phyloP scores from a whole-genome alignment of 2,329 filamentous ascomycete genomes.

The Pseudopyricularia javanii region DNA sequence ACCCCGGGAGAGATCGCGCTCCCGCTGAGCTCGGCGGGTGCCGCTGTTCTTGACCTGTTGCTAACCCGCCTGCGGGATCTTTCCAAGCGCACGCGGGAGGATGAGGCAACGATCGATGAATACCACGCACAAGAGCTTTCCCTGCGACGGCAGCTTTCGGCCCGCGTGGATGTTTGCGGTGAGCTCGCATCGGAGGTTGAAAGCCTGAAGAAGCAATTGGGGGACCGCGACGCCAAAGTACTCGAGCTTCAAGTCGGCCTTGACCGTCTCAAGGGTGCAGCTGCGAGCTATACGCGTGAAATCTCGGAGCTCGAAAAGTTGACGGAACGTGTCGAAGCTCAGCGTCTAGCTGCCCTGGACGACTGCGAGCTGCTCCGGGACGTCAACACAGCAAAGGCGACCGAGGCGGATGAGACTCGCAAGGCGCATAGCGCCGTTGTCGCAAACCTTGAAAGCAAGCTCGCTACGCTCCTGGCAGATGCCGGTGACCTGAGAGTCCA shows the following conservation, averaged over 20 bases:
- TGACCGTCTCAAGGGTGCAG: slow-evolving; percentile 35
- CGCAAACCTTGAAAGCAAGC: slow-evolving; percentile 29
- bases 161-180: slow-evolving; percentile 39
- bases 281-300: slow-evolving; percentile 40
- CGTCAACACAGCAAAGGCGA: not conserved
- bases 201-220: slow-evolving; percentile 11
- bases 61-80: slow-evolving; percentile 37
- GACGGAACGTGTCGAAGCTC: slow-evolving; percentile 32
- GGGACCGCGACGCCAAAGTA: slow-evolving; percentile 24
- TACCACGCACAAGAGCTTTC: slow-evolving; percentile 44
- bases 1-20: slow-evolving; percentile 44
- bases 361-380: slow-evolving; percentile 24
- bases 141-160: slow-evolving; percentile 42
- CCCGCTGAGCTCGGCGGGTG: slow-evolving; percentile 38
- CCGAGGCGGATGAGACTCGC: not conserved
- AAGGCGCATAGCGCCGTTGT: slow-evolving; percentile 15
- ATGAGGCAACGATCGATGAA: slow-evolving; percentile 44
- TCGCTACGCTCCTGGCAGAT: slow-evolving; percentile 26
- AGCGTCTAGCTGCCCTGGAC: slow-evolving; percentile 34
- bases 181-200: slow-evolving; percentile 28
- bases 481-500: slow-evolving; percentile 24
- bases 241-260: slow-evolving; percentile 36
- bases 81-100: slow-evolving; percentile 29
- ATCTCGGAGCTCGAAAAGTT: slow-evolving; percentile 39
- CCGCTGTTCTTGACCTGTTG: slow-evolving; percentile 42